Evolutionary conservation across 2,329 filamentous ascomycete genomes (phyloP).

Genomic region (Clarireedia sp.): DNA sequence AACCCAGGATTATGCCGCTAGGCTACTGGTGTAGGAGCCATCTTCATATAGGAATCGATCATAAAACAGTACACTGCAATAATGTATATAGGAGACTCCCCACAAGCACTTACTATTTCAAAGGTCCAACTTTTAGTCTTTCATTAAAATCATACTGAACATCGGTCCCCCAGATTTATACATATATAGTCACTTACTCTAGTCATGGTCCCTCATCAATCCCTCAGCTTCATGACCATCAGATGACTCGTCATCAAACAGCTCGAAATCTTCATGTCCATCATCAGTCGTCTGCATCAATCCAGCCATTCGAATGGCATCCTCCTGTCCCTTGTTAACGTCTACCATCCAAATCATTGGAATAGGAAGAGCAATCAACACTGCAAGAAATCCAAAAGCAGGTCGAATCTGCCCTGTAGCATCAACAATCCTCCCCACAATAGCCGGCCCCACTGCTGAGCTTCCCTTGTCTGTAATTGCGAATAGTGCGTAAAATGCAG

Average conservation of each 20-base stretch:
- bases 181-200: not conserved
- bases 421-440: constrained; percentile 90
- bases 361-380: constrained; percentile 75
- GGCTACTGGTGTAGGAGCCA: too few species aligned
- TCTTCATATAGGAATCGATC: too few species aligned
- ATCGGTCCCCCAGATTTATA: not conserved
- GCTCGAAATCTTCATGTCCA: constrained; percentile 4
- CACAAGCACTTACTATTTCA: not conserved
- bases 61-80: too few species aligned
- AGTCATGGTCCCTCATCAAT: constrained; percentile 8
- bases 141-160: not conserved
- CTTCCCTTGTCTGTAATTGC: constrained; percentile 84
- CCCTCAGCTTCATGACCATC: constrained; percentile 6
- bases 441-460: constrained; percentile 85
- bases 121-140: not conserved
- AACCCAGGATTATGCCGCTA: too few species aligned
- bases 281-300: constrained; percentile 41
- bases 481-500: constrained; percentile 73
- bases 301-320: constrained; percentile 57
- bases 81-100: too few species aligned
- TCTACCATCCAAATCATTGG: constrained; percentile 80
- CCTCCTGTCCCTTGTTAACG: constrained; percentile 67
- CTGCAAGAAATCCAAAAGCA: constrained; percentile 86
- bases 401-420: constrained; percentile 70
- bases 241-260: constrained; percentile 2